These are phyloP conservation scores for Dioscorea dumetorum DNA, from an alignment of 106 monocot species.

Conservation along the genomic window DNA sequence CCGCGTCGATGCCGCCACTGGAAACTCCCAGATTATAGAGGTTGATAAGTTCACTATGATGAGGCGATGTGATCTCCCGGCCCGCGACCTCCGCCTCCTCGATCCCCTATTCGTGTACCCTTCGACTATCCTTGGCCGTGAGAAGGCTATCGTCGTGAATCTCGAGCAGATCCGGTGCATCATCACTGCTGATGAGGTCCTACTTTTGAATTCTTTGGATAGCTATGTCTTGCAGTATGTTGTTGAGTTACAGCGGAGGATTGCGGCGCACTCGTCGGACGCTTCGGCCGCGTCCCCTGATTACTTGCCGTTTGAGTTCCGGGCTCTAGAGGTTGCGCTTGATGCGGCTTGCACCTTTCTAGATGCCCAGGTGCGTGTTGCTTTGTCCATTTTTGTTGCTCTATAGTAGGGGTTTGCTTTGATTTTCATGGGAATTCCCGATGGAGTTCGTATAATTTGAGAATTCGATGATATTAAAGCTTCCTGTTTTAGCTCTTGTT, in stretches of 20 bases:
- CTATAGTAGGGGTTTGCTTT: too few species aligned
- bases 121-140: slow-evolving; percentile 49
- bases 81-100: slow-evolving; percentile 6
- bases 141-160: slow-evolving; percentile 75
- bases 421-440: too few species aligned
- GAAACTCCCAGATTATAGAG: slow-evolving; percentile 33
- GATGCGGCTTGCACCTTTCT: slow-evolving; percentile 46
- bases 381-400: too few species aligned
- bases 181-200: slow-evolving; percentile 65
- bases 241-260: slow-evolving; percentile 30
- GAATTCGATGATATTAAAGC: too few species aligned
- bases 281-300: slow-evolving; percentile 13
- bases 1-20: not conserved
- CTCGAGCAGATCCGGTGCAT: slow-evolving; percentile 76
- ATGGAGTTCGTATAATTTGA: too few species aligned
- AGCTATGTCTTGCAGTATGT: slow-evolving; percentile 31
- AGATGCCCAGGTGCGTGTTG: slow-evolving; percentile 45
- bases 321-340: slow-evolving; percentile 63
- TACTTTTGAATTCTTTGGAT: slow-evolving; percentile 56
- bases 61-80: slow-evolving; percentile 48
- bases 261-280: slow-evolving; percentile 5
- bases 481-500: too few species aligned
- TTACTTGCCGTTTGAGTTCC: slow-evolving; percentile 67
- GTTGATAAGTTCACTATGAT: slow-evolving; percentile 54
- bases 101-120: slow-evolving; percentile 72